phyloP scores from a whole-genome alignment of 2,329 filamentous ascomycete species.

The Phialemonium atrogriseum region DNA sequence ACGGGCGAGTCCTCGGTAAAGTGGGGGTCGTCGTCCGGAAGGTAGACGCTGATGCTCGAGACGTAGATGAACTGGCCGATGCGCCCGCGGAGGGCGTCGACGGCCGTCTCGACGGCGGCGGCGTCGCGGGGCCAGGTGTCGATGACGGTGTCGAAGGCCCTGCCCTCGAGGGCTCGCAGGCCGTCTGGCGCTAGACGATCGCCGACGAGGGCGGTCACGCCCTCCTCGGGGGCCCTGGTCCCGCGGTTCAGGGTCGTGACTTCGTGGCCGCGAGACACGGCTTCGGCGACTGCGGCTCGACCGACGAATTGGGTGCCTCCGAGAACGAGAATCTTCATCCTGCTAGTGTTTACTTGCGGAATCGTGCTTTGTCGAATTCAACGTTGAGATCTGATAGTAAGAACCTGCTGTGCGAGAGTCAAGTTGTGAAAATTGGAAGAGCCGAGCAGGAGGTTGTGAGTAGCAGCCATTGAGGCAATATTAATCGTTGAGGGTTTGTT shows the following conservation, averaged over 20 bases:
- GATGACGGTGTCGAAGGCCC: constrained; percentile 10
- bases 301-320: constrained; percentile 12
- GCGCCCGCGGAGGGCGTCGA: constrained; percentile 9
- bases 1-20: constrained; percentile 8
- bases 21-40: not conserved
- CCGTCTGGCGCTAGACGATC: constrained; percentile 7
- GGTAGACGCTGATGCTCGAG: constrained; percentile 10
- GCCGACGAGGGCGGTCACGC: constrained; percentile 8
- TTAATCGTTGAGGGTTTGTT: no score
- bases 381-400: no score
- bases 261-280: constrained; percentile 7
- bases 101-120: constrained; percentile 6
- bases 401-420: no score
- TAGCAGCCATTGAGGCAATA: no score
- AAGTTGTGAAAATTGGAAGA: no score
- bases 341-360: no score
- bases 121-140: constrained; percentile 11
- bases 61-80: constrained; percentile 11
- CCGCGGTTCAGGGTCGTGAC: constrained; percentile 10
- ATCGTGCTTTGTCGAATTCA: no score
- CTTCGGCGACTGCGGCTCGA: constrained; percentile 7
- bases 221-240: constrained; percentile 5
- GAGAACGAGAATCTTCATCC: constrained; percentile 13
- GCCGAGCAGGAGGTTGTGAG: no score
- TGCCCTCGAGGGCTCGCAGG: constrained; percentile 6